phyloP scores from a whole-genome alignment of 2,329 filamentous ascomycete genomes.

The Trichoderma oligosporum region DNA sequence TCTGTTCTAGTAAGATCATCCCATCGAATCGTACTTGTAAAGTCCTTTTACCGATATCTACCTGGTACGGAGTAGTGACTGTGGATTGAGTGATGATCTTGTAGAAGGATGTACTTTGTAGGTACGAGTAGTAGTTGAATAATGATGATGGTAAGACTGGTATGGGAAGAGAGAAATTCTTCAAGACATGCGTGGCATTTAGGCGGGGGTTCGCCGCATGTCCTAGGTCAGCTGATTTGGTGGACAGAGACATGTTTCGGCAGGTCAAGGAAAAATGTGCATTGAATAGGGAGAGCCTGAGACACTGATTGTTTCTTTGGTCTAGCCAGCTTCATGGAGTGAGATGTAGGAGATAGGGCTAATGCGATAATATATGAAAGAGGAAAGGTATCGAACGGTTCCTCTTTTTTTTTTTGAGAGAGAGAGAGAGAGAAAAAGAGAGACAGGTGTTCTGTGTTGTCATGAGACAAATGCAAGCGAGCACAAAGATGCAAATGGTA shows the following conservation, averaged over 20 bases:
- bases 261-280: background rate
- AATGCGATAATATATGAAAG: constrained; percentile 7
- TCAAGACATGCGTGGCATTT: background rate
- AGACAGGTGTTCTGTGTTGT: constrained; percentile 5
- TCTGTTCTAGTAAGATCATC: constrained; percentile 16
- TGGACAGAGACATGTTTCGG: background rate
- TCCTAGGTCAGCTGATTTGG: constrained; percentile 6
- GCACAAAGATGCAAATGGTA: background rate
- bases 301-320: background rate
- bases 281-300: background rate
- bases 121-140: background rate
- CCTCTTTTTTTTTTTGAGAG: background rate
- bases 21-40: constrained; percentile 14
- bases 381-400: background rate
- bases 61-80: constrained; percentile 6
- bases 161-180: constrained; percentile 2
- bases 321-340: background rate
- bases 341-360: background rate
- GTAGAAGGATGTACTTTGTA: no score
- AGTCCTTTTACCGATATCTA: constrained; percentile 8
- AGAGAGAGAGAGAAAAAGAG: background rate
- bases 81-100: background rate
- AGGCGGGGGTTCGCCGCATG: background rate
- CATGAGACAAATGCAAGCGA: constrained; percentile 3
- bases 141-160: constrained; percentile 1